Evolutionary conservation across 2,329 filamentous ascomycete genomes (phyloP), one percentile per base, ranked within the genome.

Genomic region (Sordariomycetes sp.): DNA sequence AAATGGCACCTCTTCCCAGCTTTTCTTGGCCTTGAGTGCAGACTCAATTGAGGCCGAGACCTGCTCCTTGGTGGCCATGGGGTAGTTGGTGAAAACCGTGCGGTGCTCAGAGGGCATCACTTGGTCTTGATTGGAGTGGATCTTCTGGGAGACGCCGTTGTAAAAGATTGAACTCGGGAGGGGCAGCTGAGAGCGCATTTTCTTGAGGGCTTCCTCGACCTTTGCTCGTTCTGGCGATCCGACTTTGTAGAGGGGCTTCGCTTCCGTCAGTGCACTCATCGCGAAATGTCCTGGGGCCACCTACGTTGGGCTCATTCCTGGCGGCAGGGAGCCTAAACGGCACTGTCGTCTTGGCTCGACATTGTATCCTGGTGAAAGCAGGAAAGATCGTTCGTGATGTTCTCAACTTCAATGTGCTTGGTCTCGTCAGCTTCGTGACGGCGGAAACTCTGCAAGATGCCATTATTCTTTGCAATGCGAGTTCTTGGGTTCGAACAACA

Each of bases 1-100:
- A 34, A 59, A 56, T 1, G 54, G 48, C 28, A 45, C 53, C n/a
- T 49, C 36, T 30, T 48, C 37, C 55, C 56, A 59, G 25, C 33
- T 41, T 35, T 46, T 39, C 42, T 57, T 58, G 1, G 53, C 55
- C 23, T 47, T 38, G 8, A 60, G 43, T 6, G 56, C 54, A 4
- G 42, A 37, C 15, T 52, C 41, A 31, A 57, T 56, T 6, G 36
- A 32, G 14, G 11, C 34, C 11, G 11, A 14, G 23, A 34, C 33
- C 18, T 34, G 33, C 10, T 34, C 15, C 17, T 21, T 12, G 23
- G 33, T 34, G 14, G 23, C 25, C 16, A 27, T 8, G 15, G 33
- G 18, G 25, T 34, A 34, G 16, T 34, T 10, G 11, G 23, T 25
- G 23, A 25, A 6, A 14, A 25, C 23, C 4, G 23, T 4, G 23